Conservation (phyloP, 2,329 filamentous ascomycete genomes). For the Myriosclerotinia duriaeana region DNA sequence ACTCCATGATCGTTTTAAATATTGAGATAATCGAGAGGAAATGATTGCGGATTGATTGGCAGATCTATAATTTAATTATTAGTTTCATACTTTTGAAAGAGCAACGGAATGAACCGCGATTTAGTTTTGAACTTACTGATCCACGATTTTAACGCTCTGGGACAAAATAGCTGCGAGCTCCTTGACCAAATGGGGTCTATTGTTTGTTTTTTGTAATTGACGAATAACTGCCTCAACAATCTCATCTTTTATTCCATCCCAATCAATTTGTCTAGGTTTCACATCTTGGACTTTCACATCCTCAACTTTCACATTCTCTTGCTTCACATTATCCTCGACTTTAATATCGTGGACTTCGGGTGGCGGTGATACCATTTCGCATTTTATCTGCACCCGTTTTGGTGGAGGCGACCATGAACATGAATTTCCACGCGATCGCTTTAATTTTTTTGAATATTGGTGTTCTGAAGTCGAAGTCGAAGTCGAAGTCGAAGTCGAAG, state of each 20-base stretch:
- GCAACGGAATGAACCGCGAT: constrained; percentile 22
- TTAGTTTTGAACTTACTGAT: constrained; percentile 68
- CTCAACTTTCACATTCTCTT: constrained; percentile 27
- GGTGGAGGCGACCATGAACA: constrained; percentile 48
- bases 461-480: constrained; percentile 33
- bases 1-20: constrained; percentile 84
- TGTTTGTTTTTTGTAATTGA: constrained; percentile 84
- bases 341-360: constrained; percentile 46
- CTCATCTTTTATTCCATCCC: constrained; percentile 86
- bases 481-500: constrained; percentile 40
- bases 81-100: constrained; percentile 36
- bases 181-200: constrained; percentile 91
- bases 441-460: constrained; percentile 66
- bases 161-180: constrained; percentile 82
- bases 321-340: constrained; percentile 40
- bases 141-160: constrained; percentile 74
- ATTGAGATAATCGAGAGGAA: constrained; percentile 84
- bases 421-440: constrained; percentile 68
- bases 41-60: constrained; percentile 95
- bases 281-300: constrained; percentile 41
- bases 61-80: constrained; percentile 59
- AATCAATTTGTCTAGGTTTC: constrained; percentile 62
- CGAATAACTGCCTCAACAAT: constrained; percentile 89
- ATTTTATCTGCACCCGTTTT: constrained; percentile 45
- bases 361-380: constrained; percentile 61